phyloP scores from a whole-genome alignment of 495 filamentous ascomycete species.

The Podospora pseudocomata region DNA sequence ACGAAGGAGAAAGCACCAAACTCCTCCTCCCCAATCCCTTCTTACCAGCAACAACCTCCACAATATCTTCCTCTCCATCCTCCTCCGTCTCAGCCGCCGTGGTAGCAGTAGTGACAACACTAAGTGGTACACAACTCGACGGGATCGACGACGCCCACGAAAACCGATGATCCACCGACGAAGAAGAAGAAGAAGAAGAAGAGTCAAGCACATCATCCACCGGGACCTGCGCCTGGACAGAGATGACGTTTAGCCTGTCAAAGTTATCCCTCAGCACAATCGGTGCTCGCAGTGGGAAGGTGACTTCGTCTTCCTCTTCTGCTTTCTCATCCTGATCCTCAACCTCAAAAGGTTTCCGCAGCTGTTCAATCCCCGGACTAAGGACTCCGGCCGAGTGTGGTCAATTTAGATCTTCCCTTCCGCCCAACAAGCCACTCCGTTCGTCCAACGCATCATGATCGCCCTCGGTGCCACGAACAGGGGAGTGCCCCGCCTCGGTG shows the following conservation, averaged over 20 bases:
- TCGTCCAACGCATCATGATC: not conserved
- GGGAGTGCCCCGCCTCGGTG: not conserved
- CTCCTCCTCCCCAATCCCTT: not conserved
- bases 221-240: constrained; percentile 11
- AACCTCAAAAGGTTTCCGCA: not conserved
- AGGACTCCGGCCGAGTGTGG: constrained; percentile 25
- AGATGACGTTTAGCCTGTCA: constrained; percentile 17
- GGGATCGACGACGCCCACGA: not conserved
- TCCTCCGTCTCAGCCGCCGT: not conserved
- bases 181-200: not conserved
- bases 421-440: constrained; percentile 12
- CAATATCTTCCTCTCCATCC: not conserved
- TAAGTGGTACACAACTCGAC: not conserved
- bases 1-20: not conserved
- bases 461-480: not conserved
- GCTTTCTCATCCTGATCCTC: constrained; percentile 5
- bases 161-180: not conserved
- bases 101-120: not conserved
- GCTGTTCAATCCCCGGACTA: not conserved
- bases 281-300: not conserved
- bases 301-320: not conserved
- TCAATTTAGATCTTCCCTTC: constrained; percentile 22
- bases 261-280: constrained; percentile 16
- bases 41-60: not conserved
- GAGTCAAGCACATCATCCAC: constrained; percentile 11